phyloP scores from a whole-genome alignment of 352 stramenopile species.

The Globisporangium carolinianum region DNA sequence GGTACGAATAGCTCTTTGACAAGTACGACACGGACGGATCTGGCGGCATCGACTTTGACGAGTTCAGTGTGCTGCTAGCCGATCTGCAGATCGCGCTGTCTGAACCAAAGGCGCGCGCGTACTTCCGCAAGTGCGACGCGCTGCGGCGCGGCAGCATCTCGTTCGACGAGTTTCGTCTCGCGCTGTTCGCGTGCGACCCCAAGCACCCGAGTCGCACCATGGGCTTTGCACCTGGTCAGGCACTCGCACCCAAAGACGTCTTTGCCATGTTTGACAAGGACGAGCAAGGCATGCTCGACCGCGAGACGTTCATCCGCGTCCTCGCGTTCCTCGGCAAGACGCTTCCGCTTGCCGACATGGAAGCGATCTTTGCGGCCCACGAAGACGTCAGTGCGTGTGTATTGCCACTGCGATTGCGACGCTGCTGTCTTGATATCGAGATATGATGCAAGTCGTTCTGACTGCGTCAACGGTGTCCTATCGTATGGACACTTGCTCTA shows the following conservation, averaged over 20 bases:
- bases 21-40: slow-evolving; percentile 78
- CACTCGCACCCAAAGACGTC: slow-evolving; percentile 66
- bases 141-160: slow-evolving; percentile 55
- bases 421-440: too few species aligned
- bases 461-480: not conserved
- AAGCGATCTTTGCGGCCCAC: slow-evolving; percentile 55
- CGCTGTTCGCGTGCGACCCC: slow-evolving; percentile 74
- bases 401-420: not conserved
- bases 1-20: slow-evolving; percentile 52
- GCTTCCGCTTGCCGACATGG: slow-evolving; percentile 53
- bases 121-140: slow-evolving; percentile 76
- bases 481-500: not conserved
- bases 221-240: slow-evolving; percentile 63
- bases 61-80: slow-evolving; percentile 66
- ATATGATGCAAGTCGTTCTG: not conserved
- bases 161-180: slow-evolving; percentile 76
- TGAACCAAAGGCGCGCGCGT: slow-evolving; percentile 63
- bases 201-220: slow-evolving; percentile 63
- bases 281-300: slow-evolving; percentile 59
- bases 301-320: slow-evolving; percentile 57
- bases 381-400: slow-evolving; percentile 41
- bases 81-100: slow-evolving; percentile 55
- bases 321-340: slow-evolving; percentile 63
- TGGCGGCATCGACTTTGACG: slow-evolving; percentile 67
- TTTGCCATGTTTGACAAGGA: slow-evolving; percentile 81